Evolutionary conservation across 176 grass and related monocot genomes (phyloP).

Genomic region (Juncus effusus): DNA sequence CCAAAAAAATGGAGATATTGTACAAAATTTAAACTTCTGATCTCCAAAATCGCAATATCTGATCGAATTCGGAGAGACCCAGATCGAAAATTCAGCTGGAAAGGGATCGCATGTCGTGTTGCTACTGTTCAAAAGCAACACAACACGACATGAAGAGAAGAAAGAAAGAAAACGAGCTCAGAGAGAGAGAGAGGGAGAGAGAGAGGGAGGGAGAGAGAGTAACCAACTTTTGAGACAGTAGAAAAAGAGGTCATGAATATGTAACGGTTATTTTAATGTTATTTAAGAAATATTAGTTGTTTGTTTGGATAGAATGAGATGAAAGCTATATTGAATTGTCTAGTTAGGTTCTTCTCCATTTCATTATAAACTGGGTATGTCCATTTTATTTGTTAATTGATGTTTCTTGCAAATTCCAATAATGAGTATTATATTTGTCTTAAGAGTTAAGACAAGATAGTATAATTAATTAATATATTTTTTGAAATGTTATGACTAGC

Average conservation of each 20-base stretch:
- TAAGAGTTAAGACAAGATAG: no score
- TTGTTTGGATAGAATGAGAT: slow-evolving; percentile 1
- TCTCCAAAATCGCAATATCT: slow-evolving; percentile 9
- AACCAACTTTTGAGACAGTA: slow-evolving; percentile 21
- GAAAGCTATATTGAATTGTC: neutral
- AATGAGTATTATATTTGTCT: no score
- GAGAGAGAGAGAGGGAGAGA: neutral
- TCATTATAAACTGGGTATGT: neutral
- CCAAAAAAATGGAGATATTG: slow-evolving; percentile 2
- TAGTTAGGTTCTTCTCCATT: neutral
- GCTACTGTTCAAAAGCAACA: neutral
- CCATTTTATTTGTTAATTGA: neutral
- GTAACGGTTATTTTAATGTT: slow-evolving; percentile 19
- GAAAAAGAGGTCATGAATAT: slow-evolving; percentile 10
- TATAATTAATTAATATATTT: no score
- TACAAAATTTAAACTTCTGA: neutral
- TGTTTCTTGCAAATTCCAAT: neutral
- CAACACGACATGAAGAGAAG: slow-evolving; percentile 10
- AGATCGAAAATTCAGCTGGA: slow-evolving; percentile 16
- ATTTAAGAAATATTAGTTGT: neutral
- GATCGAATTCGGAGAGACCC: slow-evolving; percentile 1
- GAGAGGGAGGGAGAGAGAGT: neutral
- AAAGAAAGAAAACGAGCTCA: no score
- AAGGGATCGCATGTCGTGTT: neutral
- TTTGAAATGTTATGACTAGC: no score